phyloP scores from a whole-genome alignment of 331 rosid genomes.

The Quercus tomentella region DNA sequence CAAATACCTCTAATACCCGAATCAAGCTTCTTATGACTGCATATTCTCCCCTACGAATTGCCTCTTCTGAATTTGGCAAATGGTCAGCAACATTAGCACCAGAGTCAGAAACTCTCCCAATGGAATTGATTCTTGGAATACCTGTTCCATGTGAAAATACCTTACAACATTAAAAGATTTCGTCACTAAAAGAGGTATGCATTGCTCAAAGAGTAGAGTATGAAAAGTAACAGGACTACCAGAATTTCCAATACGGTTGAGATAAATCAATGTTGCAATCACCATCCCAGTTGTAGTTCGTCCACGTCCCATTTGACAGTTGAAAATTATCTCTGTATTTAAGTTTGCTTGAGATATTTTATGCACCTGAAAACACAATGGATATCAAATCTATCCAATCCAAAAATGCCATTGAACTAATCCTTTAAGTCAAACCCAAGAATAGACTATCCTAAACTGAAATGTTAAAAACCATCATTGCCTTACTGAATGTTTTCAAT shows the following conservation, averaged over 20 bases:
- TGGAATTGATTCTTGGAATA: constrained; percentile 64
- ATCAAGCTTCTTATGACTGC: constrained; percentile 78
- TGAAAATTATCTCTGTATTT: constrained; percentile 73
- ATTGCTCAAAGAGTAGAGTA: neutral
- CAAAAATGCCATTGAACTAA: neutral
- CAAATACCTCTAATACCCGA: constrained; percentile 77
- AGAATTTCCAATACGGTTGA: constrained; percentile 78
- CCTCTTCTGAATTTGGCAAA: constrained; percentile 67
- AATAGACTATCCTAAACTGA: neutral
- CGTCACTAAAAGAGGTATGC: neutral
- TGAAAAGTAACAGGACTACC: constrained; percentile 40
- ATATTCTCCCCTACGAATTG: constrained; percentile 84
- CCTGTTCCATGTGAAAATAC: constrained; percentile 43
- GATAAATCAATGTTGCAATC: constrained; percentile 81
- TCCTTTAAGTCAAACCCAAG: neutral
- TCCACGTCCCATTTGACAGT: constrained; percentile 99
- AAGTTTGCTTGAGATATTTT: constrained; percentile 75
- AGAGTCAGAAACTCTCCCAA: constrained; percentile 58
- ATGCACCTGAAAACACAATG: constrained; percentile 58
- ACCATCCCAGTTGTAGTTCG: constrained; percentile 96
- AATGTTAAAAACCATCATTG: neutral
- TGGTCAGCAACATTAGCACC: constrained; percentile 44
- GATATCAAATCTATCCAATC: constrained; percentile 16
- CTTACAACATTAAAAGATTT: neutral
- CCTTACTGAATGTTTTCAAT: neutral